Evolutionary conservation across 2,329 filamentous ascomycete genomes (phyloP).

Genomic region (Sporothrix luriei): DNA sequence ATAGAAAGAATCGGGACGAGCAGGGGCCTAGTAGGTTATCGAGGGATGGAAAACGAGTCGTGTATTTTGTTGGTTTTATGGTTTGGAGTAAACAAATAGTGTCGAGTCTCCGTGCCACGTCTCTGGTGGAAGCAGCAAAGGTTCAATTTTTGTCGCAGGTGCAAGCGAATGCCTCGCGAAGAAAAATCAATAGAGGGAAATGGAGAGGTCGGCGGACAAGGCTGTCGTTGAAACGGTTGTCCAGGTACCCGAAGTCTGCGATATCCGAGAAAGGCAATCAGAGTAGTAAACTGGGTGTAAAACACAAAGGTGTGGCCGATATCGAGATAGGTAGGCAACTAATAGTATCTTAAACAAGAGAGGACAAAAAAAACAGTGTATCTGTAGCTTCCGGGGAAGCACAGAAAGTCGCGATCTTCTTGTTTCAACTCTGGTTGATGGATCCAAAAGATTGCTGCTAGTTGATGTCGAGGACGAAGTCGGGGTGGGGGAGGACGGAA

Average conservation of each 20-base stretch:
- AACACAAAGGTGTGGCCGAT: background rate
- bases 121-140: background rate
- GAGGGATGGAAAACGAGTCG: background rate
- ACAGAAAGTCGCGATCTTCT: slow-evolving; percentile 42
- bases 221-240: background rate
- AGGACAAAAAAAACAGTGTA: slow-evolving; percentile 27
- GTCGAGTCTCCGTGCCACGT: background rate
- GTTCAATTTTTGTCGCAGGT: slow-evolving; percentile 42
- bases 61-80: slow-evolving; percentile 12
- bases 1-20: slow-evolving; percentile 8
- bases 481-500: background rate
- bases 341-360: slow-evolving; percentile 12
- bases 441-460: slow-evolving; percentile 57
- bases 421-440: slow-evolving; percentile 54
- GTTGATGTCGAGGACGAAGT: slow-evolving; percentile 38
- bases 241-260: background rate
- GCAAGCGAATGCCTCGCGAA: slow-evolving; percentile 46
- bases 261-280: background rate
- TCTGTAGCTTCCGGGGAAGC: slow-evolving; percentile 37
- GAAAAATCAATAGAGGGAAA: slow-evolving; percentile 23
- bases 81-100: slow-evolving; percentile 2
- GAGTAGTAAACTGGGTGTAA: background rate
- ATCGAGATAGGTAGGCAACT: background rate
- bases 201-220: background rate
- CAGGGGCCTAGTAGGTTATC: background rate